Evolutionary conservation across 192 early-diverging fungal species (phyloP), one percentile per base, ranked within the genome.

Genomic region (Umbelopsis isabellina): DNA sequence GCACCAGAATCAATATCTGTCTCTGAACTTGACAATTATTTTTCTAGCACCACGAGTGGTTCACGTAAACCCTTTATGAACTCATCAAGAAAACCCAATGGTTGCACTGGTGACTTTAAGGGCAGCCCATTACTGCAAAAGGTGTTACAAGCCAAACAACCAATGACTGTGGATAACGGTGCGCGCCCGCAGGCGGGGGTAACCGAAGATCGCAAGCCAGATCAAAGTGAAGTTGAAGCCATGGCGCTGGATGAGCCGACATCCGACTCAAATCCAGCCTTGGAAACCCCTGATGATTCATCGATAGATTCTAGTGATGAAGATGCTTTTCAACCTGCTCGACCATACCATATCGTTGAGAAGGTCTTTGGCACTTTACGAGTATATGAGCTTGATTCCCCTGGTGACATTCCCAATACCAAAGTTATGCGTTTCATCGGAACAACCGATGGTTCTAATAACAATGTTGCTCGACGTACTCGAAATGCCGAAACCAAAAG

Each of bases 11-110:
- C 79, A 21, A 71, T 75, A 20, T 72, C 74, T n/a, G 71, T 74
- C 21, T 74, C 74, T 20, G 79, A 80, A 51, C 45, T 80, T 27
- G 79, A 80, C 12, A 55, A 70, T 25, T 80, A 80, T 22, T 80
- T 80, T 52, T 21, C 44, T 18, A 70, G 65, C 7, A 65, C 44
- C 46, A 35, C 16, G 1, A 68, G 25, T 49, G 46, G 46, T 13
- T 33, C 30, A 7, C 44, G 66, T 1, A 49, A 68, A 30, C 46
- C 44, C 16, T 8, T 45, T 46, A 7, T 20, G n/a, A 46, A 45
- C 7, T n/a, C 65, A 49, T 6, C 66, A 49, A 30, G 45, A 10
- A 20, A 25, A 30, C 1, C 46, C 23, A 68, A 68, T 45, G 8
- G 23, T 2, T 22, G 27, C 1, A 35, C 18, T 37, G 27, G 45